Evolutionary conservation across 805 yeast genomes (phyloP), one percentile per base, ranked within the genome.

Genomic region (Metschnikowia arizonensis): DNA sequence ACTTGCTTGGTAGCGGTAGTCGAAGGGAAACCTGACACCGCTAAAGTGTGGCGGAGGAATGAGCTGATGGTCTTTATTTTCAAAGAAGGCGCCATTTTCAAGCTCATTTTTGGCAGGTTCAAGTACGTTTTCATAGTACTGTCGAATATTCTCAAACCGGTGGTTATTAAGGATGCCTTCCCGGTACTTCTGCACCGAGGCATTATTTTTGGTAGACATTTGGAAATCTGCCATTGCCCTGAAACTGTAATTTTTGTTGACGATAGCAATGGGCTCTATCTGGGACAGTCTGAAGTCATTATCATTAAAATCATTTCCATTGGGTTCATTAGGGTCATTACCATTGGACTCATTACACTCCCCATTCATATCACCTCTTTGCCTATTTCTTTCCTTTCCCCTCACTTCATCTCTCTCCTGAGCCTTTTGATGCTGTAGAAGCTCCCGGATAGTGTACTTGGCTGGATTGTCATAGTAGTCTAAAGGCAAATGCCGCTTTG

Each of bases 221-320:
- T 93, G 98, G 62, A 88, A 91, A 64, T 90, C 98, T 0, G 91
- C 82, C 74, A 89, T 78, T 52, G 86, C 88, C 54, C 96, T 77
- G 62, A 91, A 91, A 50, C 85, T 76, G 57, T 81, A 83, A 14
- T 83, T 83, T 47, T 79, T 76, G 54, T 81, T 79, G 15, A 88
- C 71, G 15, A 88, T 75, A 0, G 83, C 89, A 4, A 78, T 74
- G 0, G 96, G 91, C 36, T 72, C 71, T 73, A 14, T 17, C 15
- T 7, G 29, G 12, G 12, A 7, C 12, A 21, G 23, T 6, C 4
- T 21, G 6, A 6, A 21, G 28, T 25, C 28, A 3, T 8, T 3
- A 4, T 25, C 28, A 25, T 25, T 10, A 6, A 21, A 12, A 2
- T 37, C 32, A 19, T 26, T 23, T 11, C 23, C 34, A 17, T 33